phyloP scores from a whole-genome alignment of 2,329 filamentous ascomycete genomes.

The Rosellinia necatrix region DNA sequence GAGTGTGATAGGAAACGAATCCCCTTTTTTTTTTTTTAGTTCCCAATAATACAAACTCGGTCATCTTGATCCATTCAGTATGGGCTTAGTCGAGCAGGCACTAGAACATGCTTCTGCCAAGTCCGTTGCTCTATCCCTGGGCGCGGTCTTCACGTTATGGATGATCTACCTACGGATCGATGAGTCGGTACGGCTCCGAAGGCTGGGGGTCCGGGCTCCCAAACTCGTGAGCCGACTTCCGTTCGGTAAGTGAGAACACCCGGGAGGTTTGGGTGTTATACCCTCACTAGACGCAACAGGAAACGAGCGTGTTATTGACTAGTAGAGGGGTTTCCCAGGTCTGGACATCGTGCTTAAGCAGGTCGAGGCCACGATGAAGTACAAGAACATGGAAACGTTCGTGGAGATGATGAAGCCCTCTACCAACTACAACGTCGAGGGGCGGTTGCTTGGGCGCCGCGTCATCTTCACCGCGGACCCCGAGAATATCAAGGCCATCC shows the following conservation, averaged over 20 bases:
- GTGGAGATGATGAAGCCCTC: constrained; percentile 50
- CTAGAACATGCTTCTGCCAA: constrained; percentile 51
- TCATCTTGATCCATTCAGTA: constrained; percentile 38
- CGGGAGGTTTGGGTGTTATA: constrained; percentile 8
- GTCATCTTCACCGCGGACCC: constrained; percentile 78
- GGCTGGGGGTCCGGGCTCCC: constrained; percentile 49
- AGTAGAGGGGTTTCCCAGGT: constrained; percentile 48
- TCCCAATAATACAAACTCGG: too few relatives aligned
- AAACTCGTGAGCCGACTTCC: constrained; percentile 47
- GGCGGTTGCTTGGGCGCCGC: constrained; percentile 58
- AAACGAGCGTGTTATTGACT: neutral
- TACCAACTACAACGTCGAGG: constrained; percentile 63
- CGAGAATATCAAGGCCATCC: constrained; percentile 85
- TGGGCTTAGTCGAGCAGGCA: constrained; percentile 57
- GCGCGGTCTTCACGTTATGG: constrained; percentile 46
- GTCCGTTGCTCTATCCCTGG: constrained; percentile 44
- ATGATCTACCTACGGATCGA: constrained; percentile 45
- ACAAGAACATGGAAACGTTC: constrained; percentile 69
- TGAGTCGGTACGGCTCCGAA: constrained; percentile 50
- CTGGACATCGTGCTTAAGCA: constrained; percentile 66
- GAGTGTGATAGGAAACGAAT: too few relatives aligned
- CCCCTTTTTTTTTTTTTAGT: too few relatives aligned
- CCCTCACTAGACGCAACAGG: neutral
- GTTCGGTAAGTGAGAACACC: constrained; percentile 46
- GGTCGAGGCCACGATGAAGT: constrained; percentile 54